phyloP scores from a whole-genome alignment of 176 grass and related monocot species.

The Bothriochloa decipiens region DNA sequence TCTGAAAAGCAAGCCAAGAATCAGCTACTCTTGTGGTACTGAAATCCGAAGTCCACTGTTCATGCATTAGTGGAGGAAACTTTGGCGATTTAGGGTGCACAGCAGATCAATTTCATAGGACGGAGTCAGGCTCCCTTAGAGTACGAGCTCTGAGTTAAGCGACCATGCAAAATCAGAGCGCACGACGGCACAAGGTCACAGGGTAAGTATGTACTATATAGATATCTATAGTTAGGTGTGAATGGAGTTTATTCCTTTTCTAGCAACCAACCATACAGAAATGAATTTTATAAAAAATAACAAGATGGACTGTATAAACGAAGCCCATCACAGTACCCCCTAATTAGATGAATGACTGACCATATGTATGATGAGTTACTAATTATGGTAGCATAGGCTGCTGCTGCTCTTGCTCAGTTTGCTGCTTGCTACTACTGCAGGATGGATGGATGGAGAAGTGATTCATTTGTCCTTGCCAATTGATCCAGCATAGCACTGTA shows the following conservation, averaged over 20 bases:
- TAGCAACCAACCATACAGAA: background rate
- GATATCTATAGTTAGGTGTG: background rate
- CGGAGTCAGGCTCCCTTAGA: too few species aligned
- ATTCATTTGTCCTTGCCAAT: constrained; percentile 20
- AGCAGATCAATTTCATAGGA: too few species aligned
- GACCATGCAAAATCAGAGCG: too few species aligned
- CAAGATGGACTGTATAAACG: background rate
- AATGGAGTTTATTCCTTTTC: background rate
- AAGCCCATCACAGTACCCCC: background rate
- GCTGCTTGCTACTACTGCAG: background rate
- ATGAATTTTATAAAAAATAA: background rate
- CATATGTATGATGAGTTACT: background rate
- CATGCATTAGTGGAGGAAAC: too few species aligned
- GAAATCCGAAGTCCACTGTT: too few species aligned
- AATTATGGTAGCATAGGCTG: background rate
- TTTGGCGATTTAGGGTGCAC: too few species aligned
- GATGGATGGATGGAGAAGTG: background rate
- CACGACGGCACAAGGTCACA: too few species aligned
- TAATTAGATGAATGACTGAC: background rate
- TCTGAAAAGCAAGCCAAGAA: too few species aligned
- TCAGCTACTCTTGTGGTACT: too few species aligned
- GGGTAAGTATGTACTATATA: too few species aligned
- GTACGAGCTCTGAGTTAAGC: too few species aligned
- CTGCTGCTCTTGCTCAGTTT: background rate
- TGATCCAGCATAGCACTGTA: constrained; percentile 69